Conservation (phyloP, 164 flowering plant genomes). For the Annona cherimola region DNA sequence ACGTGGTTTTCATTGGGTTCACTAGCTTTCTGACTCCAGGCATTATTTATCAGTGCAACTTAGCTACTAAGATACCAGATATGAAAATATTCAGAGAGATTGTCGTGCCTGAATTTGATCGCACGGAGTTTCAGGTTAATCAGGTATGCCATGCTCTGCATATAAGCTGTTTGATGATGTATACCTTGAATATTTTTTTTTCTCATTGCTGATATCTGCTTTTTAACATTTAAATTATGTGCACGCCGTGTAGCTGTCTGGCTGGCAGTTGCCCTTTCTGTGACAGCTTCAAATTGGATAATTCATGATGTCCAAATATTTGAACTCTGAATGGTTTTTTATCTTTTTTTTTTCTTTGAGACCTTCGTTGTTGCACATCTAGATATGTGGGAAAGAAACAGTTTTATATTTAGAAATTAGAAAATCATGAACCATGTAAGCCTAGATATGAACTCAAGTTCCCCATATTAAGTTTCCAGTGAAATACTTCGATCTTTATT, state of each 20-base stretch:
- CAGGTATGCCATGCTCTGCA: slow-evolving; percentile 49
- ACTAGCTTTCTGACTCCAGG: slow-evolving; percentile 91
- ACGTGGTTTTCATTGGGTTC: slow-evolving; percentile 57
- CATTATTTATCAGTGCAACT: slow-evolving; percentile 71
- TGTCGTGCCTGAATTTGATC: slow-evolving; percentile 78
- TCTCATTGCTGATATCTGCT: not conserved
- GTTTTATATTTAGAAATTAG: too few species aligned
- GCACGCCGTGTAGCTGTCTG: not conserved
- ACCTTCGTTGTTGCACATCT: not conserved
- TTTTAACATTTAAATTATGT: not conserved
- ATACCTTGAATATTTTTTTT: not conserved
- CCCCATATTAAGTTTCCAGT: too few species aligned
- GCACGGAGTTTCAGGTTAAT: slow-evolving; percentile 63
- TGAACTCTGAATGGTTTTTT: too few species aligned
- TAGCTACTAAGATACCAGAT: slow-evolving; percentile 52
- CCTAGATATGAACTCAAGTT: too few species aligned
- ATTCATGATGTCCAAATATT: too few species aligned
- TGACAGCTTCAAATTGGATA: too few species aligned
- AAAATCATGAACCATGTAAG: too few species aligned
- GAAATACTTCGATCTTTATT: too few species aligned
- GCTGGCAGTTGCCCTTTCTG: not conserved
- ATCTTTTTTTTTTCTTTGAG: too few species aligned
- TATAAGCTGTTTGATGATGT: not conserved
- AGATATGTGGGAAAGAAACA: not conserved
- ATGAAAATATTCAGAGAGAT: slow-evolving; percentile 81